phyloP scores from a whole-genome alignment of 345 rosid genomes.

The Firmiana major region DNA sequence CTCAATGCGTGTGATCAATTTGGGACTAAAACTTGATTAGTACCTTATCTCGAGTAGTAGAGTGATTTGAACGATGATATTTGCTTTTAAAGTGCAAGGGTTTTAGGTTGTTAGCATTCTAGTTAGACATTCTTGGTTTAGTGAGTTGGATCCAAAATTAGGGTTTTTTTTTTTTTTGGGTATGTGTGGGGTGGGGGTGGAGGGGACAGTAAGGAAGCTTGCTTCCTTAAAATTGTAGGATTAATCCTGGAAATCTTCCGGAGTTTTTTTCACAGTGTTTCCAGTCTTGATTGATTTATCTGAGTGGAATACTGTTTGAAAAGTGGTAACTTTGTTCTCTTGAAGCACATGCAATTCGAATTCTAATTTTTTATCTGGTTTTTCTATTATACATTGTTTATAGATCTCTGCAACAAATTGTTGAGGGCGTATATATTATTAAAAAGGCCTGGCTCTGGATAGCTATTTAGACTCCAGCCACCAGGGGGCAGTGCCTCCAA shows the following conservation, averaged over 20 bases:
- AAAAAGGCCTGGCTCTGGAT: conserved; percentile 64
- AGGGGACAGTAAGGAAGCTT: not conserved
- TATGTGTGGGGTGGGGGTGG: not conserved
- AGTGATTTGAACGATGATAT: not conserved
- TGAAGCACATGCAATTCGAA: not conserved
- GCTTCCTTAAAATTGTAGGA: not conserved
- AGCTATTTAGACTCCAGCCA: conserved; percentile 63
- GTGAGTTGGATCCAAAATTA: conserved; percentile 14
- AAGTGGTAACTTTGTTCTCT: not conserved
- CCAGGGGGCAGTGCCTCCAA: conserved; percentile 50
- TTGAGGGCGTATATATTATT: conserved; percentile 32
- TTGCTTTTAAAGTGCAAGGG: not conserved
- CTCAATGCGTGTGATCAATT: conserved; percentile 20
- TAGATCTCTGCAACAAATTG: conserved; percentile 42
- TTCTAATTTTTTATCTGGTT: conserved; percentile 21
- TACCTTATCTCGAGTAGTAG: not conserved
- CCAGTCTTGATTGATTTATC: conserved; percentile 1
- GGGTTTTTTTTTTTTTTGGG: conserved; percentile 19
- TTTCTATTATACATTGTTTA: conserved; percentile 27
- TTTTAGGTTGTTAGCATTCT: conserved; percentile 9
- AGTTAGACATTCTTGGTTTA: not conserved
- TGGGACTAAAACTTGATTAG: conserved; percentile 15
- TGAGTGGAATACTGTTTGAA: conserved; percentile 6
- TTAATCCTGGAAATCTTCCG: not conserved
- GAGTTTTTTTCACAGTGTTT: not conserved